Conservation (phyloP, 192 early-diverging fungal genomes). For the Chytriomyces confervae region DNA sequence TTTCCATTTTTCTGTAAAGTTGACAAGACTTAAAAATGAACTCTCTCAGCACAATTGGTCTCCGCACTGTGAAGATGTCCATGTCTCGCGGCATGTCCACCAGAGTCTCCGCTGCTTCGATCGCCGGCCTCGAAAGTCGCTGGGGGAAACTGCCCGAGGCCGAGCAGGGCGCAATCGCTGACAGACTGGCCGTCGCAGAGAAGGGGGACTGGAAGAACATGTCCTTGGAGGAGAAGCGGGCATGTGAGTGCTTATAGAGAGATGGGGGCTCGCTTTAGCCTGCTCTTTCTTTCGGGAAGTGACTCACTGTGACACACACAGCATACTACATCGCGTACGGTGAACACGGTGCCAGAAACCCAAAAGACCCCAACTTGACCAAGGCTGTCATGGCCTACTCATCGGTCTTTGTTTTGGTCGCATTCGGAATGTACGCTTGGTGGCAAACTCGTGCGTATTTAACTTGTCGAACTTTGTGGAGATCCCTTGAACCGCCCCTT, state of each 20-base stretch:
- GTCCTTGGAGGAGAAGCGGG: slow-evolving; percentile 92
- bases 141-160: slow-evolving; percentile 74
- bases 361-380: slow-evolving; percentile 70
- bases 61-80: background rate
- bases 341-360: slow-evolving; percentile 85
- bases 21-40: too few relatives aligned
- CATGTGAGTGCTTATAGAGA: slow-evolving; percentile 61
- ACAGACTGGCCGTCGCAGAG: slow-evolving; percentile 80
- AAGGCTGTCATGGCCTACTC: slow-evolving; percentile 62
- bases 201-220: slow-evolving; percentile 96
- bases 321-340: slow-evolving; percentile 97
- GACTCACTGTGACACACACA: slow-evolving; percentile 24
- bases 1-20: too few relatives aligned
- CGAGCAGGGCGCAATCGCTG: slow-evolving; percentile 84
- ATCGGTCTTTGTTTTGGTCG: slow-evolving; percentile 64
- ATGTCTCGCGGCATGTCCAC: background rate
- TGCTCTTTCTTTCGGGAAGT: background rate
- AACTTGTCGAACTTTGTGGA: background rate
- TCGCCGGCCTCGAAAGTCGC: slow-evolving; percentile 50
- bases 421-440: slow-evolving; percentile 55
- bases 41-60: slow-evolving; percentile 4
- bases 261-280: background rate
- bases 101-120: slow-evolving; percentile 15
- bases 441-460: slow-evolving; percentile 41
- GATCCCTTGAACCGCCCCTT: background rate